Evolutionary conservation across 1,139 yeast genomes (phyloP).

Genomic region (Schizosaccharomyces versatilis): DNA sequence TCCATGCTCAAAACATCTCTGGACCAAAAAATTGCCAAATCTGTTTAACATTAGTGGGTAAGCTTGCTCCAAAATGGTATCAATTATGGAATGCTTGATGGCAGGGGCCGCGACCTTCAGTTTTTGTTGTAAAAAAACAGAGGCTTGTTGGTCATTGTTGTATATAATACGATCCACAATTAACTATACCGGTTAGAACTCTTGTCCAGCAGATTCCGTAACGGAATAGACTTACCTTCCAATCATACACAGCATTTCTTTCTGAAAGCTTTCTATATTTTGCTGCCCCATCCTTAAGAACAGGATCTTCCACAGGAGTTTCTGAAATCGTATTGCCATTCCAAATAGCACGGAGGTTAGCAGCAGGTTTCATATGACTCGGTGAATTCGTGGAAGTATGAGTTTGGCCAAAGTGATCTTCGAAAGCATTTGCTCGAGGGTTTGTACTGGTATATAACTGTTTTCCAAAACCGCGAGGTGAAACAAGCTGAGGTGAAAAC

Average conservation of each 20-base stretch:
- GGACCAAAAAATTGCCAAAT: slow-evolving; percentile 25
- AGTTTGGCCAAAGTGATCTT: too few relatives aligned
- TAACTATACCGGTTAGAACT: slow-evolving; percentile 9
- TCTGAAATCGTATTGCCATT: not conserved
- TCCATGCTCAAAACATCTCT: slow-evolving; percentile 24
- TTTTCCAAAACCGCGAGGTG: too few relatives aligned
- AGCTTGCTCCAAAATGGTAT: slow-evolving; percentile 19
- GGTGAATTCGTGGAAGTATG: too few relatives aligned
- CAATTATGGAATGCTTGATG: slow-evolving; percentile 19
- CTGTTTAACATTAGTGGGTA: slow-evolving; percentile 22
- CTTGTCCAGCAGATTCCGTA: not conserved
- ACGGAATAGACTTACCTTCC: slow-evolving; percentile 1
- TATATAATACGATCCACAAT: slow-evolving; percentile 20
- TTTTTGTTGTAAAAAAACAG: slow-evolving; percentile 24
- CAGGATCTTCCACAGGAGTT: not conserved
- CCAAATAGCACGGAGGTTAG: too few relatives aligned
- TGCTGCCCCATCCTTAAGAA: not conserved
- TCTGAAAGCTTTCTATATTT: slow-evolving; percentile 1
- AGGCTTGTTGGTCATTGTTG: slow-evolving; percentile 24
- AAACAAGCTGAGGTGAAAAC: too few relatives aligned
- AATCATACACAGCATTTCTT: slow-evolving; percentile 5
- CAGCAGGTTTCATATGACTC: too few relatives aligned
- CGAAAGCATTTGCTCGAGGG: too few relatives aligned
- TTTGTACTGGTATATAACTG: too few relatives aligned
- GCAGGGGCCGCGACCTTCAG: slow-evolving; percentile 19